Conservation (phyloP, 345 rosid species). For the Gossypium mustelinum region DNA sequence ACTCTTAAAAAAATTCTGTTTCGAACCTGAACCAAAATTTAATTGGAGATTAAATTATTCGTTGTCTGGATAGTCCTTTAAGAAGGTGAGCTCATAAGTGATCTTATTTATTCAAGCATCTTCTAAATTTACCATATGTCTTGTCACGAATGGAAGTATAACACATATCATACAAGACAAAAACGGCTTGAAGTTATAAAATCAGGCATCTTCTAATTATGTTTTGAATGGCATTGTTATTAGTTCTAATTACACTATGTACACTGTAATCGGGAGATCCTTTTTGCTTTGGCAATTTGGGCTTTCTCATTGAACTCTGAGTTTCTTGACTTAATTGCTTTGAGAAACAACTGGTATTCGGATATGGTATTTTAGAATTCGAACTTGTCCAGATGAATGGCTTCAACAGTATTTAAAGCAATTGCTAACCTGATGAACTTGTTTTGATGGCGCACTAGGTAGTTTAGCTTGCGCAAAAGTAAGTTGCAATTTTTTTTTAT, state of each 20-base stretch:
- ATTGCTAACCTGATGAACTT: neutral
- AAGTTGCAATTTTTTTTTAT: neutral
- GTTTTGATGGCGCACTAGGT: neutral
- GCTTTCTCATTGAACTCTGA: neutral
- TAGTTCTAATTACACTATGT: neutral
- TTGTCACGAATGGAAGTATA: no score
- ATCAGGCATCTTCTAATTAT: no score
- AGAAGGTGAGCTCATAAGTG: no score
- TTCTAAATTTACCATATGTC: no score
- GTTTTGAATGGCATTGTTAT: neutral
- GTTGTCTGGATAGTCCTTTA: no score
- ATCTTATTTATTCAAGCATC: no score
- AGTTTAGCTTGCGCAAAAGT: neutral
- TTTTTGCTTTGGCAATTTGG: neutral
- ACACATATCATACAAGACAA: no score
- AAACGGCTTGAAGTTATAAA: no score
- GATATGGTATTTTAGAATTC: neutral
- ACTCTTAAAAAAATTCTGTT: no score
- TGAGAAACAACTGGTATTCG: neutral
- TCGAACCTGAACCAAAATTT: no score
- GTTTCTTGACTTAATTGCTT: neutral
- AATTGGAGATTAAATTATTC: no score
- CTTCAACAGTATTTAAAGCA: neutral
- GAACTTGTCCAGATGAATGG: neutral
- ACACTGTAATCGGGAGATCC: no score